Percentiles rank a stretch among this genome's conserved stretches.
phyloP scores from a whole-genome alignment of 495 filamentous ascomycete genomes.

The Talaromyces thailandensis region DNA sequence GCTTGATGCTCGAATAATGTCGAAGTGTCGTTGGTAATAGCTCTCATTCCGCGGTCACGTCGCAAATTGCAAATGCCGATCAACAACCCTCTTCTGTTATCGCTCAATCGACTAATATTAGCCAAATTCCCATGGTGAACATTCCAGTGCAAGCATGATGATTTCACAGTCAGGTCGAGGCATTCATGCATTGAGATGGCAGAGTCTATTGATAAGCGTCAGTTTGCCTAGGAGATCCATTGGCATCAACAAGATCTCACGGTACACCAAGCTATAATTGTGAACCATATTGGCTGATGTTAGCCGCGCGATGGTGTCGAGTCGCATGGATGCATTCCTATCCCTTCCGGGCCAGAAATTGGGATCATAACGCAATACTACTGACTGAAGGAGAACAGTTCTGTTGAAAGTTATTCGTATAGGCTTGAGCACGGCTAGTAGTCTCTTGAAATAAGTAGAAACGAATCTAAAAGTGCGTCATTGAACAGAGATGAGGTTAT shows the following conservation, averaged over 20 bases:
- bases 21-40: not conserved
- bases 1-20: not conserved
- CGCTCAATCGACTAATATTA: not conserved
- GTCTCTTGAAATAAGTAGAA: not conserved
- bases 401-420: not conserved
- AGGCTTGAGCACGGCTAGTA: not conserved
- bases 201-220: not conserved
- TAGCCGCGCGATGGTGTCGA: not conserved
- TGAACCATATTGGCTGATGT: not conserved
- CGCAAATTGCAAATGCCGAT: not conserved
- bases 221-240: not conserved
- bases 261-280: not conserved
- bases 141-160: not conserved
- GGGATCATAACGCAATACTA: not conserved
- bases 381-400: not conserved
- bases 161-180: not conserved
- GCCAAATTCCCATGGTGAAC: not conserved
- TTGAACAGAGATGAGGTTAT: not conserved
- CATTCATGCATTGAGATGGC: not conserved
- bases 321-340: constrained; percentile 1
- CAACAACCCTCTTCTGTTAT: not conserved
- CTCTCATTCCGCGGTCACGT: not conserved
- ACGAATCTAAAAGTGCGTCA: not conserved
- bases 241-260: not conserved
- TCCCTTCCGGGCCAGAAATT: not conserved